Base-by-base conservation (phyloP, 257 asterid species). In the Fraxinus anomala region DNA sequence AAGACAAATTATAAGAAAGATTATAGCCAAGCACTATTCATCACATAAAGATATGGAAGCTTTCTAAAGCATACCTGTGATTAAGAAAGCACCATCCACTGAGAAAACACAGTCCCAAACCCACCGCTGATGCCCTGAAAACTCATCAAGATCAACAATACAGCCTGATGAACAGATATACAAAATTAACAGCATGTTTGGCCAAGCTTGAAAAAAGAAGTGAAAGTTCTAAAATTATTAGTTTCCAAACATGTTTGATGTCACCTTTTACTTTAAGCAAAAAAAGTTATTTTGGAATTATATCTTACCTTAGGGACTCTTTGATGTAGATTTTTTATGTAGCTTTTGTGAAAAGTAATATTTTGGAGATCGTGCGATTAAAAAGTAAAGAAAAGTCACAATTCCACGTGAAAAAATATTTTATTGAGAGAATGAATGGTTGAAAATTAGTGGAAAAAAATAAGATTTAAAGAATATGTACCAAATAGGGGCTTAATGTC, bases 81-180 rank as follows among this genome's bases (percentile, higher is more conserved):
- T 91, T 72, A 92, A 89, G 82, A 86, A 95, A 78, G 97, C 96
- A 79, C 98, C 99, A 76, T 93, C 99, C 0, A 91, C 97, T 9
- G 98, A 95, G 89, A 93, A 95, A 73, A 95, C 97, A 76, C 99
- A 95, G 86, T 92, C 99, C 97, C 99, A 91, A 39, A 93, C 98
- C 97, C 99, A 95, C 44, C 96, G 97, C 63, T 89, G 93, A 83
- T 95, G 99, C 78, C 99, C 99, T 95, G 82, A 77, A 81, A 83
- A 47, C 33, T 69, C 21, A 71, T 67, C 61, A 63, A 75, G 71
- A 79, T 42, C 26, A 34, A 73, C 70, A 61, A 44, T 19, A 70
- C 40, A 70, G 82, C 59, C 40, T 42, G 33, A 54, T 17, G 31
- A 77, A 34, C 23, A 70, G 6, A 19, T 73, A 6, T 49, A 70